Evolutionary conservation across 352 stramenopile genomes (phyloP), one percentile per base, ranked within the genome.

Genomic region (Peronosclerospora sorghi): DNA sequence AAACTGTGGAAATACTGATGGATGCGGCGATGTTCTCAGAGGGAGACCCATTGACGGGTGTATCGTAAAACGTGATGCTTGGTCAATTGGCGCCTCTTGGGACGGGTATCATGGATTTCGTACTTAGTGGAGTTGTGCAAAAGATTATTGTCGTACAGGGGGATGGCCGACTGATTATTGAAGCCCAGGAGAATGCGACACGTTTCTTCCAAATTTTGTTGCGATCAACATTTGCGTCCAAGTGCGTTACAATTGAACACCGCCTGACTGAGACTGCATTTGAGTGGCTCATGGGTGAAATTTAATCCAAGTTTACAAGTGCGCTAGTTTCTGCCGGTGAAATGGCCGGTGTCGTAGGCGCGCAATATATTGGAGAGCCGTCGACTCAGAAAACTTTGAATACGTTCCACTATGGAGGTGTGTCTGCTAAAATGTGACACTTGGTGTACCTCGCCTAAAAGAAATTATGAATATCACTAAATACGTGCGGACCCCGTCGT

Each of bases 351-450:
- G 96, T 99, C 23, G 81, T 99, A 36, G 96, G 96, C 10, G 96
- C 96, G 3, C 96, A 99, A 59, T 98, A 90, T 36, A 98, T 99
- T 66, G 96, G 96, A 52, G 96, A 99, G 59, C 96, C 96, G 15
- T 95, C 96, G 39, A 99, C 96, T 27, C 96, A 99, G 73, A 99
- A 99, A 96, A 99, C 96, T 12, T 73, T 99, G 41, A 99, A 99
- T 74, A 99, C 96, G 36, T 99, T 99, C 74, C 96, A 99, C 70
- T 98, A 98, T 62, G 95, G 96, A 54, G 83, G 96, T 87, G 95
- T 99, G 51, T 97, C 87, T 34, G 95, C 95, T 14, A 99, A 99
- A 99, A 99, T 80, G 96, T 99, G 13, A 99, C 96, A 27, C 85
- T 99, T 21, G 96, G 96, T 81, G 96, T 99, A 32, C 96, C 96